Evolutionary conservation across 257 asterid species (phyloP).

Genomic region (Nyctanthes arbortristis): DNA sequence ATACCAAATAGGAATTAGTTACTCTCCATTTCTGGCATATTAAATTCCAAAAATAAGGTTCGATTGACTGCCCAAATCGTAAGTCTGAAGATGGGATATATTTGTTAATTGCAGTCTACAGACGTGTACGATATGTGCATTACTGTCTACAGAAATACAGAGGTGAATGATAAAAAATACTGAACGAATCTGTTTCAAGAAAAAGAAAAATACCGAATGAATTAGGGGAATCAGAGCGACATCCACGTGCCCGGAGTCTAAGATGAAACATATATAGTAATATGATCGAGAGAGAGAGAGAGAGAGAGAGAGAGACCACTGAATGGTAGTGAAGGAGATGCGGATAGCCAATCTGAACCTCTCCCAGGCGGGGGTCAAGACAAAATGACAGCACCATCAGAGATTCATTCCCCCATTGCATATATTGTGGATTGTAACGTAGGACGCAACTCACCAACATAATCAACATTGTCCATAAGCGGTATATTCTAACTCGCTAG

Average conservation of each 20-base stretch:
- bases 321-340: conserved; percentile 33
- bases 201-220: conserved; percentile 6
- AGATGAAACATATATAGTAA: conserved; percentile 30
- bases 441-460: no score
- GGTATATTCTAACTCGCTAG: no score
- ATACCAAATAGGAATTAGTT: conserved; percentile 26
- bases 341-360: conserved; percentile 38
- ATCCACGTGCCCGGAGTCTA: conserved; percentile 33
- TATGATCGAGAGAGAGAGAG: not conserved
- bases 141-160: not conserved
- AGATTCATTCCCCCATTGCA: not conserved
- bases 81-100: conserved; percentile 15
- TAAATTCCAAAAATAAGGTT: conserved; percentile 21
- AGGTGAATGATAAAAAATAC: no score
- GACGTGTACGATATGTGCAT: conserved; percentile 6
- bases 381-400: not conserved
- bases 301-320: conserved; percentile 21
- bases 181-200: conserved; percentile 19
- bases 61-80: conserved; percentile 21
- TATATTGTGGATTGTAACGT: not conserved
- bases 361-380: conserved; percentile 6
- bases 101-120: not conserved
- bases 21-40: conserved; percentile 18
- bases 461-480: no score
- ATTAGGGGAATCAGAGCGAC: conserved; percentile 8